Base-by-base conservation (phyloP, 306 rosid genomes). In the Acacia melanoxylon region DNA sequence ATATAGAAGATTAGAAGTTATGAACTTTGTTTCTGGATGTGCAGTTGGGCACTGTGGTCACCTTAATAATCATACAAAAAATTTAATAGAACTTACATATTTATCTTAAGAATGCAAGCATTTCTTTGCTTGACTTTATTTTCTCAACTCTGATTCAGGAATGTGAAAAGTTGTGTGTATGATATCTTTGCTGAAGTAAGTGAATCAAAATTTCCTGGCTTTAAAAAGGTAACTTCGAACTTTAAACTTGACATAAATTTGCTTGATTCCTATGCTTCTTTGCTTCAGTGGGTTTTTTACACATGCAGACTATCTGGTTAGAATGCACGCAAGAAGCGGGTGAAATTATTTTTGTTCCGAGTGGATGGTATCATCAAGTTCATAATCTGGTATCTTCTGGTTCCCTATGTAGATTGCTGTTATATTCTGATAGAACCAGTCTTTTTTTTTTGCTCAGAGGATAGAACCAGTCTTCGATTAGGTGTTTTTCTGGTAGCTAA, bases 361-460 rank as follows among this genome's bases (percentile, higher is more conserved):
- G 98, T 1, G 96, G 99, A 75, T 95, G 99, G 99, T 95, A 91
- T 83, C 99, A 95, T 89, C 97, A 95, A 87, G 99, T 95, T 83
- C 92, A 92, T 84, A 95, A 95, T 88, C 87, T 93, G 96, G 98
- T 93, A 84, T 70, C 74, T 68, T 52, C 46, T 73, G 76, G 56
- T 63, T 81, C 52, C 72, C 59, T 46, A 54, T 76, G 24, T 76
- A 41, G 61, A 78, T 78, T 69, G 46, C 29, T 19, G 29, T 68
- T 48, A 14, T 72, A 58, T 25, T 61, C 67, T 25, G 17, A 61
- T 61, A 14, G 35, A 22, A 61, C 35, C 67, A 61, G 19, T 24
- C 33, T 59, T 3, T 61, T n/a, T n/a, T n/a, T n/a, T n/a, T n/a
- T n/a, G n/a, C n/a, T n/a, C n/a, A n/a, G n/a, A n/a, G n/a, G 17